Evolutionary conservation across 2,329 filamentous ascomycete species (phyloP).

Genomic region (Waltergamsia citrina): DNA sequence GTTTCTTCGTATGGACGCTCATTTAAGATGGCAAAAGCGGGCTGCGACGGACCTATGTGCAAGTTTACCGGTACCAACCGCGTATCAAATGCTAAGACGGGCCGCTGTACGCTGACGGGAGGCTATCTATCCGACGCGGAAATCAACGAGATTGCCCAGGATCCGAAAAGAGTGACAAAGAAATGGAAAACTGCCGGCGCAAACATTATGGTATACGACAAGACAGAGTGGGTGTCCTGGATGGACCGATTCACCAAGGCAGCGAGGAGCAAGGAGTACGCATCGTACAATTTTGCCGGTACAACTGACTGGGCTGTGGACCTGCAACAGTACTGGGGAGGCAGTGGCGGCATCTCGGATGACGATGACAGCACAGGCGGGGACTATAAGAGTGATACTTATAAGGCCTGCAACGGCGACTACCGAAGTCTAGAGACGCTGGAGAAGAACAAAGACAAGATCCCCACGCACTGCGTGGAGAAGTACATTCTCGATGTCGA

Average conservation of each 20-base stretch:
- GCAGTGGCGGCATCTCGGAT: not conserved
- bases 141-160: constrained; percentile 19
- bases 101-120: constrained; percentile 15
- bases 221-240: constrained; percentile 9
- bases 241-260: constrained; percentile 9
- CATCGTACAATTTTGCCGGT: constrained; percentile 7
- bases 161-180: constrained; percentile 6
- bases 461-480: constrained; percentile 3
- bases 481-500: constrained; percentile 4
- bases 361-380: not conserved
- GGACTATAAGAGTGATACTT: not conserved
- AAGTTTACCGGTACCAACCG: constrained; percentile 16
- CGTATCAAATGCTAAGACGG: constrained; percentile 10
- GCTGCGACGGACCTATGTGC: constrained; percentile 15
- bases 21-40: constrained; percentile 18
- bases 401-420: not conserved
- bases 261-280: constrained; percentile 1
- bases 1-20: constrained; percentile 19
- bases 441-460: constrained; percentile 2
- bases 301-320: constrained; percentile 12
- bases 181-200: constrained; percentile 3
- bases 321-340: constrained; percentile 5
- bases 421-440: not conserved
- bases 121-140: constrained; percentile 21
- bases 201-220: constrained; percentile 9